phyloP scores from a whole-genome alignment of 805 yeast species.

The Sugiyamaella chiloensis region DNA sequence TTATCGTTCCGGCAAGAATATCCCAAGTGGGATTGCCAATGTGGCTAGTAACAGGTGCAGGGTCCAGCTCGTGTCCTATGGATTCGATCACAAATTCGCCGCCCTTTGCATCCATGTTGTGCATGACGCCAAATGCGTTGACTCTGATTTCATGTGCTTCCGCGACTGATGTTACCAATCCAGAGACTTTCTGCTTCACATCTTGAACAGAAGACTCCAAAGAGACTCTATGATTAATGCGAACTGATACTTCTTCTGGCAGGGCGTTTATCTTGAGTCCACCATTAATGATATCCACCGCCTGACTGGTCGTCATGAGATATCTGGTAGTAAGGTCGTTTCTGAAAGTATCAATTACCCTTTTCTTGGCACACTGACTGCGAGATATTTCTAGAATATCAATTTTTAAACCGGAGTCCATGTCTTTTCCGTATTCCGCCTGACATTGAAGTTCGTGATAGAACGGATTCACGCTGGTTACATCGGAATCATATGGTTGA shows the following conservation, averaged over 20 bases:
- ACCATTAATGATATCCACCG: slow-evolving; percentile 61
- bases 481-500: slow-evolving; percentile 46
- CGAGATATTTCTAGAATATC: slow-evolving; percentile 12
- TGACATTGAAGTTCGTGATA: slow-evolving; percentile 56
- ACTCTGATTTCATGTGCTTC: not conserved
- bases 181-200: slow-evolving; percentile 38
- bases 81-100: slow-evolving; percentile 44
- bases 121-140: not conserved
- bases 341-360: slow-evolving; percentile 7
- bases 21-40: slow-evolving; percentile 45
- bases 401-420: slow-evolving; percentile 28
- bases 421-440: slow-evolving; percentile 47
- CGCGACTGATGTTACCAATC: not conserved
- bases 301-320: slow-evolving; percentile 55
- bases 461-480: slow-evolving; percentile 57
- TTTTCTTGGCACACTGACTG: slow-evolving; percentile 15
- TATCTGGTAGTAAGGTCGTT: not conserved
- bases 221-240: slow-evolving; percentile 59
- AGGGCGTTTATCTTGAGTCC: slow-evolving; percentile 73
- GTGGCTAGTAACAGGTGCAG: slow-evolving; percentile 54
- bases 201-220: slow-evolving; percentile 50
- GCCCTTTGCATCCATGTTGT: slow-evolving; percentile 3
- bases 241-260: slow-evolving; percentile 54
- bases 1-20: slow-evolving; percentile 57
- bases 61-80: slow-evolving; percentile 37